Percentiles rank a stretch among this genome's conserved stretches.
Conservation (phyloP, 2,329 filamentous ascomycete genomes). For the Tolypocladium paradoxum region DNA sequence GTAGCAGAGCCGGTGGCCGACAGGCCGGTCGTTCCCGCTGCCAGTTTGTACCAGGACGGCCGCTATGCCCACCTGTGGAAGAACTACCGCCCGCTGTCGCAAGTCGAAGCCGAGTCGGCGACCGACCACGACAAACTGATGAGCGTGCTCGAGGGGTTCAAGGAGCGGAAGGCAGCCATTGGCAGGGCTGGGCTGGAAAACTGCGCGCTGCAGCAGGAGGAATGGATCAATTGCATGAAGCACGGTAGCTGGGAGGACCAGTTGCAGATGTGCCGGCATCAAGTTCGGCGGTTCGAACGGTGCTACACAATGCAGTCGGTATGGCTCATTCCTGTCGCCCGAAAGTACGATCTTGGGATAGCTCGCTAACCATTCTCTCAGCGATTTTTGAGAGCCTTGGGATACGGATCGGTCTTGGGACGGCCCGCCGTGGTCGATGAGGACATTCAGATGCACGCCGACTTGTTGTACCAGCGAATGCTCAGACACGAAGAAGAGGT, state of each 20-base stretch:
- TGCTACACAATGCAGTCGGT: slow-evolving; percentile 86
- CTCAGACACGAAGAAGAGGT: slow-evolving; percentile 67
- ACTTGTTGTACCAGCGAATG: slow-evolving; percentile 82
- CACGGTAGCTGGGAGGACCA: slow-evolving; percentile 56
- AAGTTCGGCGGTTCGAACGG: slow-evolving; percentile 68
- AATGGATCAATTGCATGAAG: slow-evolving; percentile 73
- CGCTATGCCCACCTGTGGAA: slow-evolving; percentile 82
- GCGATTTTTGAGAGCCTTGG: slow-evolving; percentile 83
- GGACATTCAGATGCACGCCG: slow-evolving; percentile 90
- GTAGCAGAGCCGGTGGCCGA: slow-evolving; percentile 8
- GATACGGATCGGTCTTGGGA: slow-evolving; percentile 64
- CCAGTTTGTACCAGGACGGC: slow-evolving; percentile 48
- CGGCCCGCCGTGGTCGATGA: slow-evolving; percentile 63
- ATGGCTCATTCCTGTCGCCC: slow-evolving; percentile 14
- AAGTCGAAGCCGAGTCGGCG: slow-evolving; percentile 59
- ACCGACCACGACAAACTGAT: slow-evolving; percentile 70
- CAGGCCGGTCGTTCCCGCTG: slow-evolving; percentile 28
- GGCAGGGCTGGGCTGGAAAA: slow-evolving; percentile 83
- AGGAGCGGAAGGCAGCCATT: slow-evolving; percentile 68
- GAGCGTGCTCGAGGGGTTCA: slow-evolving; percentile 73
- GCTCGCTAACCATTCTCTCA: slow-evolving; percentile 18
- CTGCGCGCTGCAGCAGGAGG: slow-evolving; percentile 77
- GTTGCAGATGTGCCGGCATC: slow-evolving; percentile 69
- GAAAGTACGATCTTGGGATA: not conserved
- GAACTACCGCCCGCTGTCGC: slow-evolving; percentile 64